phyloP scores from a whole-genome alignment of 306 rosid species.

The Rubus parviflorus region DNA sequence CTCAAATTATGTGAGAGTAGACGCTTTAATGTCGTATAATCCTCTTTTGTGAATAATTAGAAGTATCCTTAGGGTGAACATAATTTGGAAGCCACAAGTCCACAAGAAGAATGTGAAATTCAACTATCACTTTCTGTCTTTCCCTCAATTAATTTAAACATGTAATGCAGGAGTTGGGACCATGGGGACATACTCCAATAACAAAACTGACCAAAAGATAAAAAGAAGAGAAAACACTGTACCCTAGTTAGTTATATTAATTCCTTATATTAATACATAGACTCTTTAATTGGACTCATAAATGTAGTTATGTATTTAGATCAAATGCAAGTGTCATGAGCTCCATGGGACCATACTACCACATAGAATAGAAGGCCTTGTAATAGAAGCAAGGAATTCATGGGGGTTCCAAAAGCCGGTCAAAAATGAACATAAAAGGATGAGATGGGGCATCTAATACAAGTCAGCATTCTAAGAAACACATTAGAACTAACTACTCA shows the following conservation, averaged over 20 bases:
- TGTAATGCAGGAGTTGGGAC: background rate
- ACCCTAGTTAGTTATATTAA: background rate
- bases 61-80: background rate
- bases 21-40: too few relatives aligned
- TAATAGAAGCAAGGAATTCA: constrained; percentile 45
- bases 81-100: background rate
- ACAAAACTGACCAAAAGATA: background rate
- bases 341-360: constrained; percentile 31
- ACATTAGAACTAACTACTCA: background rate
- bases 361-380: constrained; percentile 14
- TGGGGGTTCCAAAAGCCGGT: constrained; percentile 31
- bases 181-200: background rate
- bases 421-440: constrained; percentile 28
- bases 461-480: background rate
- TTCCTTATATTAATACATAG: background rate
- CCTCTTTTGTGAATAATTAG: too few relatives aligned
- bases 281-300: background rate
- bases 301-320: background rate
- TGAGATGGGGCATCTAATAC: constrained; percentile 6
- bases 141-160: background rate
- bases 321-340: constrained; percentile 5
- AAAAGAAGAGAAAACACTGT: constrained; percentile 15
- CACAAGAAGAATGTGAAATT: background rate
- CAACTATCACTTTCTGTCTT: background rate
- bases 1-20: too few relatives aligned